Evolutionary conservation across 148 eudicot species (phyloP), one percentile per base, ranked within the genome.

Genomic region (Amaranthus cruentus): DNA sequence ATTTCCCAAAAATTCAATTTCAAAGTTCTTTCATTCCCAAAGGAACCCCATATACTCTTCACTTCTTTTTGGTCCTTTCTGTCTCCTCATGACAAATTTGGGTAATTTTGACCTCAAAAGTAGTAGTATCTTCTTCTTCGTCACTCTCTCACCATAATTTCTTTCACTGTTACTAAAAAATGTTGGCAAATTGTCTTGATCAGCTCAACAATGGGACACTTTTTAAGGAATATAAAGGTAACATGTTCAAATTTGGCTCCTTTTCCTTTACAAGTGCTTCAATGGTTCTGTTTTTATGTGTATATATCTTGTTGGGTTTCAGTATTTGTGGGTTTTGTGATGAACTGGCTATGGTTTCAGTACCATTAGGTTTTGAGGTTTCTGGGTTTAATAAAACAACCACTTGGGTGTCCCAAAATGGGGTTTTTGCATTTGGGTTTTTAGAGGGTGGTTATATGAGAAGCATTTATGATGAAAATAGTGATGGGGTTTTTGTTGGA

Each of bases 391-490:
- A 80, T 78, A 72, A 18, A 53, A 77, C 38, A 55, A 73, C 60
- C 4, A 83, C 53, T 65, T 87, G 81, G 88, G 84, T 87, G 56
- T 87, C 91, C 66, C 83, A 78, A 78, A 87, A 83, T 87, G 85
- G 88, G 73, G 78, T 82, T 74, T 87, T 87, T 83, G 82, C 82
- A 71, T 87, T 87, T 80, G 91, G 91, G 70, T 87, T 85, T 72
- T 67, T 82, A 81, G 81, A 81, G 1, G 64, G 79, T 62, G 38
- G 62, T 5, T 58, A 18, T 18, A 2, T 55, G 72, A 85, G 71
- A 61, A 75, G 62, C 57, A 66, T 71, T 73, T 5, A 15, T 42
- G 65, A 48, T 72, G 75, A 74, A 75, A 77, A 81, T 76, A 9
- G 15, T 78, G 83, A 79, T 73, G 83, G 83, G 53, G 73, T 77